phyloP scores from a whole-genome alignment of 129 eudicot species.

The Ambrosia artemisiifolia region DNA sequence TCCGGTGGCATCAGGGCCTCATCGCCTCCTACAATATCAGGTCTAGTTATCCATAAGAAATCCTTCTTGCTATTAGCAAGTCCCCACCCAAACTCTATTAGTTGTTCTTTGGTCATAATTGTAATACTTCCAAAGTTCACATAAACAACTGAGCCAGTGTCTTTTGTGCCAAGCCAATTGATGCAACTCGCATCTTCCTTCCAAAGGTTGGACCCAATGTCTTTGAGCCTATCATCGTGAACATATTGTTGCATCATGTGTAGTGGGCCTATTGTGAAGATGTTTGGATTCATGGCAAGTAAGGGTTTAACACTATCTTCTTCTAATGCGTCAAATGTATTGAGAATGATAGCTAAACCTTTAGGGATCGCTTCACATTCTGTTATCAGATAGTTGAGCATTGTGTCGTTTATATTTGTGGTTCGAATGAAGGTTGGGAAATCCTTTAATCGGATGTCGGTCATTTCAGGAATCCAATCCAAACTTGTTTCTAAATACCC shows the following conservation, averaged over 20 bases:
- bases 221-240: conserved; percentile 11
- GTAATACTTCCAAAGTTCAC: background rate
- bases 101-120: no score
- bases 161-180: conserved; percentile 21
- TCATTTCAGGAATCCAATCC: conserved; percentile 60
- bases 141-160: conserved; percentile 18
- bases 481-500: conserved; percentile 52
- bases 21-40: conserved; percentile 44
- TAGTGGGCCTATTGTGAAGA: conserved; percentile 25
- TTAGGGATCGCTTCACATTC: conserved; percentile 16
- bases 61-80: no score
- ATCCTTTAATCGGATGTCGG: conserved; percentile 40
- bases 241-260: conserved; percentile 21
- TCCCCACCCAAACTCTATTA: no score
- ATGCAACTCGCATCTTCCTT: conserved; percentile 24
- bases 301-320: conserved; percentile 18
- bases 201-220: conserved; percentile 25
- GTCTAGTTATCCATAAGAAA: conserved; percentile 45
- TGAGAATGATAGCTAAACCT: conserved; percentile 41
- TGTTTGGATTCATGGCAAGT: background rate
- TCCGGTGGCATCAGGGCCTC: conserved; percentile 38
- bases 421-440: conserved; percentile 61
- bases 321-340: conserved; percentile 63
- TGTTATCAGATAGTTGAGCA: conserved; percentile 37
- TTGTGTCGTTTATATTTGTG: conserved; percentile 44